Evolutionary conservation across 2,329 filamentous ascomycete species (phyloP).

Genomic region (Chaetomiaceae sp.): DNA sequence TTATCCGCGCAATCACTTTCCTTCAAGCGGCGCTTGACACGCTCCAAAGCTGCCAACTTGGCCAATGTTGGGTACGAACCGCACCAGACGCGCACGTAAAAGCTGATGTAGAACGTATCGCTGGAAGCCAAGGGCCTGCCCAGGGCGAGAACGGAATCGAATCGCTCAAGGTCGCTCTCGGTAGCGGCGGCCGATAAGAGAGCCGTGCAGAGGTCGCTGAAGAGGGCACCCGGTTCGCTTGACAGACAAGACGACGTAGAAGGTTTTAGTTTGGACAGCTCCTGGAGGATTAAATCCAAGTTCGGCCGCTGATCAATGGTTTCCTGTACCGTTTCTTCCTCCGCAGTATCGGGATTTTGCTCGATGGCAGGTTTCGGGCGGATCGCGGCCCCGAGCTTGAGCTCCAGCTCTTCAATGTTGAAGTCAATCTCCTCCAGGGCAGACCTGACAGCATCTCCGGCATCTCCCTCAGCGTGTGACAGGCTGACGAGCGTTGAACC

Average conservation of each 20-base stretch:
- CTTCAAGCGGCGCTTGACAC: slow-evolving; percentile 53
- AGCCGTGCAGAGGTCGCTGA: slow-evolving; percentile 52
- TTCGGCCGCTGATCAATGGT: slow-evolving; percentile 31
- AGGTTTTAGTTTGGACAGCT: slow-evolving; percentile 28
- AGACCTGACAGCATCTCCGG: slow-evolving; percentile 59
- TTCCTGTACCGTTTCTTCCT: slow-evolving; percentile 38
- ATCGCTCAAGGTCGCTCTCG: slow-evolving; percentile 39
- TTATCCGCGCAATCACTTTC: slow-evolving; percentile 41
- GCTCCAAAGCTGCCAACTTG: slow-evolving; percentile 62
- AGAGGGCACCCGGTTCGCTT: slow-evolving; percentile 44
- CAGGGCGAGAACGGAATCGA: slow-evolving; percentile 51
- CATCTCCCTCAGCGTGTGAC: slow-evolving; percentile 51
- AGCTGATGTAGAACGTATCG: slow-evolving; percentile 64
- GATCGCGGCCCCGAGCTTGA: slow-evolving; percentile 66
- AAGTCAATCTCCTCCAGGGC: slow-evolving; percentile 61
- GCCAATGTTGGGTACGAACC: slow-evolving; percentile 63
- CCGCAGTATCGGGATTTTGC: slow-evolving; percentile 40
- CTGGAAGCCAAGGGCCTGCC: slow-evolving; percentile 48
- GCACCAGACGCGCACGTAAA: slow-evolving; percentile 70
- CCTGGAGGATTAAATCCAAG: slow-evolving; percentile 35
- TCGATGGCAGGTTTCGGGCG: slow-evolving; percentile 48
- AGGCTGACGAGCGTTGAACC: slow-evolving; percentile 62
- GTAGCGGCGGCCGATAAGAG: slow-evolving; percentile 50
- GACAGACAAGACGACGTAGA: slow-evolving; percentile 45
- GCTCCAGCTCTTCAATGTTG: slow-evolving; percentile 68